These are phyloP conservation scores for Neurospora tetraspora DNA, from an alignment of 495 filamentous ascomycete species.

Conservation along the genomic window DNA sequence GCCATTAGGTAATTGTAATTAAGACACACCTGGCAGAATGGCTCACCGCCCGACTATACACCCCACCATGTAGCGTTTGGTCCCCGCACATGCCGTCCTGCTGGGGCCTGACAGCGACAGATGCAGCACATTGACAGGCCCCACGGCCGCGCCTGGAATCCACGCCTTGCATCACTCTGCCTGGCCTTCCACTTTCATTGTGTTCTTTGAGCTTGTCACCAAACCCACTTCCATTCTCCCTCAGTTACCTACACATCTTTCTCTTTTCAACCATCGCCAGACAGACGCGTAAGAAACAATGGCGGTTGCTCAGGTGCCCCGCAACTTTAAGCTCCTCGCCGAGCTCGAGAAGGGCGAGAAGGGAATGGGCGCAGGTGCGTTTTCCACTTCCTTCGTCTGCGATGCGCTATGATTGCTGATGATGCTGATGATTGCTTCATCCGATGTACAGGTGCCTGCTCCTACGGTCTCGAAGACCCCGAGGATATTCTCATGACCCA, in stretches of 20 bases:
- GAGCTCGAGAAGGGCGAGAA: conserved; percentile 99
- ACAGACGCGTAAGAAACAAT: conserved; percentile 13
- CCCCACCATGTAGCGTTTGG: conserved; percentile 7
- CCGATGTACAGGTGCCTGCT: conserved; percentile 68
- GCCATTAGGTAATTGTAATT: background rate
- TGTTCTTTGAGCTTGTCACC: background rate
- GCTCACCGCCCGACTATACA: conserved; percentile 8
- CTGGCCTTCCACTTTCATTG: background rate
- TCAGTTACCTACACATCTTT: background rate
- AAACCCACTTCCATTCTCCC: background rate
- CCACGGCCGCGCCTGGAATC: background rate
- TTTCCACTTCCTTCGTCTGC: background rate
- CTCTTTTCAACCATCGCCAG: background rate
- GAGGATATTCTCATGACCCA: conserved; percentile 96
- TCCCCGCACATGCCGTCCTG: conserved; percentile 8
- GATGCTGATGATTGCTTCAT: background rate
- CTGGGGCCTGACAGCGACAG: background rate
- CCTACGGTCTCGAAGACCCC: conserved; percentile 88
- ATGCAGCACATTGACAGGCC: background rate
- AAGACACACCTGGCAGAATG: conserved; percentile 6
- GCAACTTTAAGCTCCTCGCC: conserved; percentile 92
- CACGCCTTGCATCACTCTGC: background rate
- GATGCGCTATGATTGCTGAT: background rate
- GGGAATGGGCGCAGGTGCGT: conserved; percentile 79
- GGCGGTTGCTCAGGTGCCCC: conserved; percentile 71